Base-by-base conservation (phyloP, 768 basidiomycete species). In the Leccinellum luteum region DNA sequence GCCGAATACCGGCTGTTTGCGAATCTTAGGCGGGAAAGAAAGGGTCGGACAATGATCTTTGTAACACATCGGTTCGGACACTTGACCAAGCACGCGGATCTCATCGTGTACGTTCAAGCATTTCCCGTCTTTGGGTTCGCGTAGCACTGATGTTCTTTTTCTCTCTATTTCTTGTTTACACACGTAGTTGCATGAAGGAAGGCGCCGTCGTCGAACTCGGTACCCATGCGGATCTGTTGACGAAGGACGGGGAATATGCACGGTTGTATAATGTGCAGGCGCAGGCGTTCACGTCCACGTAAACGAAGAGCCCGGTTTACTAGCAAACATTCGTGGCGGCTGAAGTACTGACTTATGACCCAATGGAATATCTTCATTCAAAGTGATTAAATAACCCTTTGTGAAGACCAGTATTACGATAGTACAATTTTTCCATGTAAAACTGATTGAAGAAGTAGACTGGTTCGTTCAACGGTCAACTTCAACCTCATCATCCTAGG, bases 11-110 rank as follows among this genome's bases (percentile, higher is more conserved):
- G 64, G 43, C 61, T 75, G 0, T 75, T 75, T 51, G 51, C 67
- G 3, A 64, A 63, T 19, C 64, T 75, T 3, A 63, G 66, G 5
- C 52, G 52, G n/a, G 54, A 66, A 28, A 65, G 73, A 43, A 59
- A 69, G 15, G 75, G 71, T 1, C 69, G 73, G 41, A 78, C 76
- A 4, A 73, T 76, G 73, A 66, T 78, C 25, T 77, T 78, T 34
- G 73, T 76, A 5, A 76, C 75, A 0, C 77, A 78, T 59, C 70
- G 76, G 5, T 76, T 74, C 43, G 75, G 72, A 9, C 73, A 76
- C 59, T 58, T 75, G 47, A 75, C 74, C 6, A 72, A 69, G 41
- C 56, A 69, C 32, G 77, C 77, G 0, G 74, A 77, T 52, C 23
- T 70, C 4, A 72, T 78, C 23, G 54, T 78, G 74, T 76, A 51